phyloP scores from a whole-genome alignment of 2,329 filamentous ascomycete genomes.

The Sclerotinia minor region DNA sequence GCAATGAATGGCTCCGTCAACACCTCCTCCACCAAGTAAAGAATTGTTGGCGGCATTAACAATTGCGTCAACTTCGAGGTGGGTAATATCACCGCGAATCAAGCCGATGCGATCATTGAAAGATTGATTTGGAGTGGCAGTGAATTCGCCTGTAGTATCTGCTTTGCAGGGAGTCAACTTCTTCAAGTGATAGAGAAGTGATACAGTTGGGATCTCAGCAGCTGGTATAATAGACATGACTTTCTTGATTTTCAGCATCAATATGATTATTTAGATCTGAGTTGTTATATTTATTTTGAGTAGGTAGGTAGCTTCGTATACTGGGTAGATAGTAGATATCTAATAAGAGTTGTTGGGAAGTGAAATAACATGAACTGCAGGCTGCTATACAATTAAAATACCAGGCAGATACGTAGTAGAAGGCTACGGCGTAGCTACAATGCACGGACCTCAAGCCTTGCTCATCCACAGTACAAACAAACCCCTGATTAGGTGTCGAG shows the following conservation, averaged over 20 bases:
- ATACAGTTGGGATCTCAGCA: constrained; percentile 40
- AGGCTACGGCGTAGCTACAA: background rate
- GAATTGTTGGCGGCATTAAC: constrained; percentile 87
- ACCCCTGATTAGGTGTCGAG: background rate
- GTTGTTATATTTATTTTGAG: background rate
- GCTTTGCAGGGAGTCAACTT: constrained; percentile 36
- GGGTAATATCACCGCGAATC: constrained; percentile 78
- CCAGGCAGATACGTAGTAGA: background rate
- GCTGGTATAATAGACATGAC: constrained; percentile 37
- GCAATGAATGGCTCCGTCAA: constrained; percentile 83
- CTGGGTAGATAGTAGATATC: background rate
- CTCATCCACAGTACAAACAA: background rate
- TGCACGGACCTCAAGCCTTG: background rate
- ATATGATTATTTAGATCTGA: background rate
- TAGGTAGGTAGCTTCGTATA: background rate
- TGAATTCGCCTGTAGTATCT: constrained; percentile 27
- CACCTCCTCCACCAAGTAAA: constrained; percentile 84
- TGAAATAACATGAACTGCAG: background rate
- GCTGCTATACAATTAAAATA: background rate
- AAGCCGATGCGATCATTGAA: constrained; percentile 72
- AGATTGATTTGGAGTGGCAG: constrained; percentile 47
- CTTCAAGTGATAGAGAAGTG: constrained; percentile 40
- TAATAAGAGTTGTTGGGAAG: background rate
- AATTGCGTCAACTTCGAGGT: constrained; percentile 74
- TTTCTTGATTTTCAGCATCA: constrained; percentile 33